Percentiles rank a stretch among this genome's conserved stretches.
These are phyloP conservation scores for Mycosphaerelloides madeirae DNA, from an alignment of 2,329 filamentous ascomycete species.

Conservation along the genomic window DNA sequence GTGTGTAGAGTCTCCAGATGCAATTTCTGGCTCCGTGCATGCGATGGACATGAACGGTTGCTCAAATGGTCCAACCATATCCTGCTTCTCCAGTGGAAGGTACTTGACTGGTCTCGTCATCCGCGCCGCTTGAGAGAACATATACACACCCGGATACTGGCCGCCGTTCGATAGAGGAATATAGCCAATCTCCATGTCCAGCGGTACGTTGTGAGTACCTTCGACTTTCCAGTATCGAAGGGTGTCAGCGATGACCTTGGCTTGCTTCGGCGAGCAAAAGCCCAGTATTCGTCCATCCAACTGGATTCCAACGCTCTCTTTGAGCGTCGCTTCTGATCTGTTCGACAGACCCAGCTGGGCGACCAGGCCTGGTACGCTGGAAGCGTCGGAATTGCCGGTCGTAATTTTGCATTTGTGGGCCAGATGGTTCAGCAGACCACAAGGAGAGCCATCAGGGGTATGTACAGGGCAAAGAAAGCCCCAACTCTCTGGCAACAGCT, in stretches of 20 bases:
- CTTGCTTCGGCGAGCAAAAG: constrained; percentile 82
- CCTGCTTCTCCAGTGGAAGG: constrained; percentile 75
- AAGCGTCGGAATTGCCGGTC: constrained; percentile 69
- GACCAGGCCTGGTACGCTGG: constrained; percentile 67
- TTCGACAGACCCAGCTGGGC: constrained; percentile 74
- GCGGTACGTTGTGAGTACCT: constrained; percentile 71
- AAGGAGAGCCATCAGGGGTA: constrained; percentile 92
- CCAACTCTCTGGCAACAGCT: constrained; percentile 94
- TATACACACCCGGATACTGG: constrained; percentile 94
- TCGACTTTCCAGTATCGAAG: constrained; percentile 94
- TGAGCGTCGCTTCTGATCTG: constrained; percentile 69
- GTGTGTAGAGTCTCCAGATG: constrained; percentile 84
- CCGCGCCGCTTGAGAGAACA: constrained; percentile 77
- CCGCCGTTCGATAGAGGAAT: constrained; percentile 82
- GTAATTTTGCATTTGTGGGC: constrained; percentile 91
- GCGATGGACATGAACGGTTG: constrained; percentile 99
- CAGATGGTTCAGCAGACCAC: constrained; percentile 89
- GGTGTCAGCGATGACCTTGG: constrained; percentile 75
- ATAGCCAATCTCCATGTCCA: constrained; percentile 85
- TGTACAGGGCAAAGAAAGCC: constrained; percentile 96
- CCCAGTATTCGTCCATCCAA: constrained; percentile 86
- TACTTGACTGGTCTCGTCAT: constrained; percentile 94
- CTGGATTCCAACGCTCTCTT: constrained; percentile 83
- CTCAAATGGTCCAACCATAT: constrained; percentile 88
- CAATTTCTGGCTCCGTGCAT: constrained; percentile 79